A percentile compares a stretch with the other conserved stretches of the same genome.
These are phyloP conservation scores for Rhynchospora pubera DNA, from an alignment of 176 grass and related monocot species.

Conservation along the genomic window DNA sequence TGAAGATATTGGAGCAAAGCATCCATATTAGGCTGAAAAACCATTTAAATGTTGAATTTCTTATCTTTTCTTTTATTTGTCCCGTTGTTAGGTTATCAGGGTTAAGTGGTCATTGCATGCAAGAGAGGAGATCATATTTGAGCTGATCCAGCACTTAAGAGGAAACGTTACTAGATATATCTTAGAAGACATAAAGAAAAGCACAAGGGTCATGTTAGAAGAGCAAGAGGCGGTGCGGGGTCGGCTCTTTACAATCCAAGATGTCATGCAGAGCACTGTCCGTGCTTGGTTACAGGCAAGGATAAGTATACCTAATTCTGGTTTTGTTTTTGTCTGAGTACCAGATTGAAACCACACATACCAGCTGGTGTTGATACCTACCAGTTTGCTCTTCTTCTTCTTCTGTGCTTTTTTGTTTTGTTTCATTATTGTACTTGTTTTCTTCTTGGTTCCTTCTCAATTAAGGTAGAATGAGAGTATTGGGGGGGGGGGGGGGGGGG, in stretches of 20 bases:
- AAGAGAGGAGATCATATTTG: conserved; percentile 86
- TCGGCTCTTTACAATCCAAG: conserved; percentile 93
- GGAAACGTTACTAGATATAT: conserved; percentile 65
- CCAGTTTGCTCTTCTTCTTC: too few species aligned
- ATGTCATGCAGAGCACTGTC: conserved; percentile 98
- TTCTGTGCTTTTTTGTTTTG: too few species aligned
- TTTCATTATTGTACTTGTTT: too few species aligned
- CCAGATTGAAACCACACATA: background rate
- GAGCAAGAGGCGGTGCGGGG: conserved; percentile 96
- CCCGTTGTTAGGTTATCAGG: conserved; percentile 59
- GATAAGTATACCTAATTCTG: background rate
- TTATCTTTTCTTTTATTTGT: background rate
- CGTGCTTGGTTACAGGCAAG: conserved; percentile 91
- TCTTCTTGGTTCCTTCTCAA: background rate
- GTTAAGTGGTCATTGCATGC: conserved; percentile 99
- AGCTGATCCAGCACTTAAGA: conserved; percentile 73
- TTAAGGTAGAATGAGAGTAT: background rate
- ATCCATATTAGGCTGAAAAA: background rate
- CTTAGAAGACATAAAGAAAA: conserved; percentile 50
- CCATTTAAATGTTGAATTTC: background rate
- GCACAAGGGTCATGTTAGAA: conserved; percentile 73
- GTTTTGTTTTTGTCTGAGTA: background rate
- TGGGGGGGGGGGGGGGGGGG: too few species aligned
- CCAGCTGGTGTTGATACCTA: background rate
- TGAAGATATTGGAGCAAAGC: background rate